Evolutionary conservation across 2,329 filamentous ascomycete genomes (phyloP), one percentile per base, ranked within the genome.

Genomic region (Fusarium sororula): DNA sequence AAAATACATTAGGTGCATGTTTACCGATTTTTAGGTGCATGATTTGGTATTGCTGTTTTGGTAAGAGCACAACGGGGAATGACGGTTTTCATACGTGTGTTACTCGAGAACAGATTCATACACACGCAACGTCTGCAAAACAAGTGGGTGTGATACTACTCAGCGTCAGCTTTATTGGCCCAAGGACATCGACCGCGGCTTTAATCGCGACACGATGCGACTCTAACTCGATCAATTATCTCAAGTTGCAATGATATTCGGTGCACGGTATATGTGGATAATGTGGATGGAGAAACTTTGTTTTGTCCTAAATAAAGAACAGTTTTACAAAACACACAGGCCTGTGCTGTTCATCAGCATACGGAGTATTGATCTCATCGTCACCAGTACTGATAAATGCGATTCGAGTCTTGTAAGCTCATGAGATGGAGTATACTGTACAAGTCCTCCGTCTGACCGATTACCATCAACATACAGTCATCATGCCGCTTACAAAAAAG

Each of bases 1-100:
- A n/a, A n/a, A n/a, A n/a, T n/a, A n/a, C n/a, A n/a, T n/a, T n/a
- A n/a, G n/a, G n/a, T n/a, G n/a, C n/a, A n/a, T n/a, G n/a, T n/a
- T n/a, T n/a, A n/a, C n/a, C n/a, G n/a, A n/a, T n/a, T n/a, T n/a
- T n/a, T n/a, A n/a, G n/a, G n/a, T n/a, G n/a, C n/a, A n/a, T n/a
- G n/a, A n/a, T n/a, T n/a, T n/a, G n/a, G n/a, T n/a, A n/a, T n/a
- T n/a, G n/a, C 64, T 61, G 14, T 47, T 26, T 38, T 68, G 47
- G 53, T 44, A 58, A 59, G 63, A 72, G 42, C 45, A 61, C 50
- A 63, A 60, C 51, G 22, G 44, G 50, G 50, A 75, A 75, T 75
- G 68, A 75, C 69, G 69, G 70, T 30, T 58, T 61, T 66, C 58
- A 63, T 75, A 75, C 72, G 72, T 75, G 61, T 70, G 55, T 53